A percentile compares a stretch with the other conserved stretches of the same genome.
Evolutionary conservation across 768 basidiomycete species (phyloP).

Genomic region (Leucocoprinus leucothites): DNA sequence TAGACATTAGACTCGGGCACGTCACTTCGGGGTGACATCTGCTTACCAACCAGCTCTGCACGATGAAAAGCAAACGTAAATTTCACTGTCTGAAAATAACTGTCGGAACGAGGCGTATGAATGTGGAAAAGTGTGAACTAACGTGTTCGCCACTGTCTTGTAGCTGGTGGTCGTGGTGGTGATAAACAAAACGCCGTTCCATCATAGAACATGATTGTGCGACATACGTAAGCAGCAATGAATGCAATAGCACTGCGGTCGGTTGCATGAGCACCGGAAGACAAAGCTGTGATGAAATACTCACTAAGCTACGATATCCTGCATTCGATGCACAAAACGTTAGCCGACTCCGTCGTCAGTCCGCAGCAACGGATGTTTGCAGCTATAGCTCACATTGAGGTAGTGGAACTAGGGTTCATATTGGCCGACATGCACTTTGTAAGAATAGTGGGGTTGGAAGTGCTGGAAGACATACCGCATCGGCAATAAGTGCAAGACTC

Average conservation of each 20-base stretch:
- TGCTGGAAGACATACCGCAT: conserved; percentile 40
- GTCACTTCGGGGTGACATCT: conserved; percentile 3
- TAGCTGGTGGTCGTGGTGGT: conserved; percentile 25
- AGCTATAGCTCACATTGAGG: conserved; percentile 37
- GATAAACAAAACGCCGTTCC: conserved; percentile 10
- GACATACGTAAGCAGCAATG: conserved; percentile 41
- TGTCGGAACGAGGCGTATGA: conserved; percentile 9
- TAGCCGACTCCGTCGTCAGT: conserved; percentile 8
- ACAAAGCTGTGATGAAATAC: conserved; percentile 7
- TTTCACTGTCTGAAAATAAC: conserved; percentile 34
- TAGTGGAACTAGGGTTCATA: conserved; percentile 45
- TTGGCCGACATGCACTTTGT: not conserved
- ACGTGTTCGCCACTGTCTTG: conserved; percentile 43
- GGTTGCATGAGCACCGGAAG: not conserved
- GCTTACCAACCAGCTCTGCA: conserved; percentile 51
- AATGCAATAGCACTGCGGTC: conserved; percentile 40
- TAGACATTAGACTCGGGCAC: not conserved
- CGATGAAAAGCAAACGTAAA: conserved; percentile 57
- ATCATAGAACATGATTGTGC: conserved; percentile 4
- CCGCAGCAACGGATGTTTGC: not conserved
- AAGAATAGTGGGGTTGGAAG: not conserved
- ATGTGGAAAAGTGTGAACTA: conserved; percentile 15
- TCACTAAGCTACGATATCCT: conserved; percentile 50
- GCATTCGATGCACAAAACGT: not conserved
- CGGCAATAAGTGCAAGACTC: conserved; percentile 53